Evolutionary conservation across 306 rosid genomes (phyloP).

Genomic region (Heteromeles arbutifolia): DNA sequence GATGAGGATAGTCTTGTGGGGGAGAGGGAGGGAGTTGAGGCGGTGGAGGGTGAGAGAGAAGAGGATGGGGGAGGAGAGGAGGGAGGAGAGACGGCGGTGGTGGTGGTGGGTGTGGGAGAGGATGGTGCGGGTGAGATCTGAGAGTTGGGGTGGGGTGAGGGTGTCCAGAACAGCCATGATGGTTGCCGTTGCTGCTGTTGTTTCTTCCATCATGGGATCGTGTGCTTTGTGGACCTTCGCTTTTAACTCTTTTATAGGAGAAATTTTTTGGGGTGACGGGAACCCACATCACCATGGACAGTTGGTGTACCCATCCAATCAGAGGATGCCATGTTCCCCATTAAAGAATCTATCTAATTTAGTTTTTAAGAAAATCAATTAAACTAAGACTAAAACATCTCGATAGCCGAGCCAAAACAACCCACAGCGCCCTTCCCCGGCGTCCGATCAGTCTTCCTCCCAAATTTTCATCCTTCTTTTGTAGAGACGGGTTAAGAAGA

Average conservation of each 20-base stretch:
- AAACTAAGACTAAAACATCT: too few relatives aligned
- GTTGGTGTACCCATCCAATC: too few relatives aligned
- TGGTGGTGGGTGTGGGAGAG: slow-evolving; percentile 43
- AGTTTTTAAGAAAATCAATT: too few relatives aligned
- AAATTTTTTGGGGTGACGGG: neutral
- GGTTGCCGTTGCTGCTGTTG: slow-evolving; percentile 8
- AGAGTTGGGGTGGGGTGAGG: slow-evolving; percentile 56
- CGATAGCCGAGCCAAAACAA: too few relatives aligned
- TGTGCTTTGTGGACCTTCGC: slow-evolving; percentile 24
- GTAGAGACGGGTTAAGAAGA: too few relatives aligned
- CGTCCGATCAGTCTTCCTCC: too few relatives aligned
- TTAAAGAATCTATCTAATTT: too few relatives aligned
- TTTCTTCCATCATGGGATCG: slow-evolving; percentile 68
- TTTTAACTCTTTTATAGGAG: neutral
- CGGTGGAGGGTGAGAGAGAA: slow-evolving; percentile 60
- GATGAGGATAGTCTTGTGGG: slow-evolving; percentile 58
- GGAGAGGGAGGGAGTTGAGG: slow-evolving; percentile 65
- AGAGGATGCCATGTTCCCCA: too few relatives aligned
- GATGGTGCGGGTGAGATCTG: slow-evolving; percentile 54
- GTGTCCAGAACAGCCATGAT: slow-evolving; percentile 68
- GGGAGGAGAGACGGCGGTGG: slow-evolving; percentile 51
- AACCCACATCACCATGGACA: too few relatives aligned
- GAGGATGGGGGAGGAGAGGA: slow-evolving; percentile 67
- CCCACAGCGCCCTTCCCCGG: too few relatives aligned
- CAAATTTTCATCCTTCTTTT: too few relatives aligned